Conservation (phyloP, 441 rosid species). For the Adansonia rubrostipa region DNA sequence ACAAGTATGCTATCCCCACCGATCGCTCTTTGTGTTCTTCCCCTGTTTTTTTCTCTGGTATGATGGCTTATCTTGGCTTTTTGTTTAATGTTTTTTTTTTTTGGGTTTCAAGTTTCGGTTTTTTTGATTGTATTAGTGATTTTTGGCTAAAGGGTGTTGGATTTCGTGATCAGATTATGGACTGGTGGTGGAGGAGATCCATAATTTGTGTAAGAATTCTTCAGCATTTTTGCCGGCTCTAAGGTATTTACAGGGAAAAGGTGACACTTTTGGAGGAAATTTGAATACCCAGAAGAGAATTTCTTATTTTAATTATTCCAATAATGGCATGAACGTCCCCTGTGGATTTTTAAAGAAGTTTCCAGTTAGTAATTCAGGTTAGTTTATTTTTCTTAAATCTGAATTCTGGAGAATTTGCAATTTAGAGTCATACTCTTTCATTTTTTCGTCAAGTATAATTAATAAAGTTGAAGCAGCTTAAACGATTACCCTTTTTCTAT, state of each 20-base stretch:
- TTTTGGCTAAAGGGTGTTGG: not conserved
- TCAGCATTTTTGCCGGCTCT: slow-evolving; percentile 37
- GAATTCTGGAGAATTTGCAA: not conserved
- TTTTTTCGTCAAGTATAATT: not conserved
- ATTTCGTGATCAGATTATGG: slow-evolving; percentile 58
- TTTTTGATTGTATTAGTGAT: not conserved
- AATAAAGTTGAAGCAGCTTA: not conserved
- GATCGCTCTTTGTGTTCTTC: slow-evolving; percentile 70
- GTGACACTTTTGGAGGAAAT: slow-evolving; percentile 69
- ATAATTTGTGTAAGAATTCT: slow-evolving; percentile 44
- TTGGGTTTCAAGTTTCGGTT: slow-evolving; percentile 1
- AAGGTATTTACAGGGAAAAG: slow-evolving; percentile 57
- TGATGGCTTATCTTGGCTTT: not conserved
- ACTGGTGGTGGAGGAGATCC: slow-evolving; percentile 59
- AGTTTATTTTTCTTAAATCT: slow-evolving; percentile 21
- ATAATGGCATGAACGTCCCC: slow-evolving; percentile 55
- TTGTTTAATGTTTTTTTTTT: not conserved
- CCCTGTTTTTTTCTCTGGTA: slow-evolving; percentile 75
- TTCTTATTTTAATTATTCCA: slow-evolving; percentile 57
- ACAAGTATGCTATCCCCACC: slow-evolving; percentile 81
- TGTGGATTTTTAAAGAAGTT: slow-evolving; percentile 79
- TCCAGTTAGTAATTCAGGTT: slow-evolving; percentile 67
- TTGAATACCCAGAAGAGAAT: slow-evolving; percentile 54
- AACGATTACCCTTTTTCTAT: not conserved
- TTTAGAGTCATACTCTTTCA: not conserved